phyloP scores from a whole-genome alignment of 2,329 filamentous ascomycete genomes.

The Acrocalymma vagum region DNA sequence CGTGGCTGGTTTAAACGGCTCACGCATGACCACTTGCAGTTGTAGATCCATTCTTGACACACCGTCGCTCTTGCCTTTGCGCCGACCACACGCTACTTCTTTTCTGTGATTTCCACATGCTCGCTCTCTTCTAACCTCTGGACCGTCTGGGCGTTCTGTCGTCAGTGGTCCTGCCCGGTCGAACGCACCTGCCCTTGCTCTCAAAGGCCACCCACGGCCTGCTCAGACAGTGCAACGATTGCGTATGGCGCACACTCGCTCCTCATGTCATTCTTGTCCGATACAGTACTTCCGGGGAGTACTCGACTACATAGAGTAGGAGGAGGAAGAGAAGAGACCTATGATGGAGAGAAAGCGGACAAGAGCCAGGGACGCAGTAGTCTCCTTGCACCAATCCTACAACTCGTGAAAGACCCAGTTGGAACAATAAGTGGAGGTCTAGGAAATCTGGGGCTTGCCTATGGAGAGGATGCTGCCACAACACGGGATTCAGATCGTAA shows the following conservation, averaged over 20 bases:
- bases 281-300: slow-evolving; percentile 43
- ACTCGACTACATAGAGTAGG: slow-evolving; percentile 35
- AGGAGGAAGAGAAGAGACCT: slow-evolving; percentile 13
- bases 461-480: slow-evolving; percentile 13
- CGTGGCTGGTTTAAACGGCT: too few species aligned
- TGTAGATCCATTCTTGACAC: slow-evolving; percentile 19
- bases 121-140: slow-evolving; percentile 5
- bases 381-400: slow-evolving; percentile 45
- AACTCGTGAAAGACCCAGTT: slow-evolving; percentile 45
- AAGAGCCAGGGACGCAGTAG: slow-evolving; percentile 40
- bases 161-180: too few species aligned
- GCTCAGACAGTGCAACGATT: slow-evolving; percentile 16
- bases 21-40: slow-evolving; percentile 28
- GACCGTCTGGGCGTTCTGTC: too few species aligned
- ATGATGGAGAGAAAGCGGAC: slow-evolving; percentile 16
- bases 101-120: slow-evolving; percentile 1
- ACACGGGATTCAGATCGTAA: slow-evolving; percentile 48
- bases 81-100: slow-evolving; percentile 4
- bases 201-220: slow-evolving; percentile 21
- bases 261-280: slow-evolving; percentile 47
- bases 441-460: slow-evolving; percentile 18
- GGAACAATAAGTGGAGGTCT: slow-evolving; percentile 30
- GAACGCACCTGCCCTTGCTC: slow-evolving; percentile 2
- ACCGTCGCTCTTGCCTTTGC: slow-evolving; percentile 3
- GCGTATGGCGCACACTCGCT: slow-evolving; percentile 43